Evolutionary conservation across 495 filamentous ascomycete genomes (phyloP).

Genomic region (Articulospora tetracladia): DNA sequence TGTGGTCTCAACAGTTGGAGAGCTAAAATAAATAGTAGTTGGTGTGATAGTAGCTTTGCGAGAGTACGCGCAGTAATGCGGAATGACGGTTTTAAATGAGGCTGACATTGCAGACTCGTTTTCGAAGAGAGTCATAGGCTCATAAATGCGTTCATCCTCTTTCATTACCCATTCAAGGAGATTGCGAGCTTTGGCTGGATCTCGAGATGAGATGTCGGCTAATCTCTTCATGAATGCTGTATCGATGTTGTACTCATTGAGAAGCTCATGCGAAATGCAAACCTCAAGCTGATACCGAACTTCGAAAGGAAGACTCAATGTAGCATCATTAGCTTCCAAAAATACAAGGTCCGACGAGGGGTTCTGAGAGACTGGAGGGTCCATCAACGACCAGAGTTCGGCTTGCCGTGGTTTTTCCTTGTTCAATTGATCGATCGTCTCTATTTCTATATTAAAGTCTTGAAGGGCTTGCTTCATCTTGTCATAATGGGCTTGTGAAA

Average conservation of each 20-base stretch:
- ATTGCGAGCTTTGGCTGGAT: constrained; percentile 35
- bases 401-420: not conserved
- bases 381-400: constrained; percentile 20
- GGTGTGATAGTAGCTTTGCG: constrained; percentile 79
- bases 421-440: constrained; percentile 10
- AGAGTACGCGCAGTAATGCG: constrained; percentile 67
- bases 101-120: constrained; percentile 39
- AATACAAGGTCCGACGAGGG: constrained; percentile 19
- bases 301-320: constrained; percentile 53
- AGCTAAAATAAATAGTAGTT: constrained; percentile 72
- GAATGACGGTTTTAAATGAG: constrained; percentile 49
- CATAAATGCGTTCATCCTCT: constrained; percentile 53
- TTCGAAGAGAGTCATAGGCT: constrained; percentile 75
- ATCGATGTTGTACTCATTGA: constrained; percentile 75
- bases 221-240: constrained; percentile 62
- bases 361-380: constrained; percentile 3
- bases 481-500: constrained; percentile 3
- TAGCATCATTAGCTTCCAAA: constrained; percentile 41
- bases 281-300: constrained; percentile 91
- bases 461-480: constrained; percentile 40
- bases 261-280: constrained; percentile 73
- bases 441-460: constrained; percentile 69
- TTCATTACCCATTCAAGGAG: constrained; percentile 62
- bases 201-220: constrained; percentile 37
- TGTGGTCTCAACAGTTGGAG: constrained; percentile 76